phyloP scores from a whole-genome alignment of 441 rosid species.

The Hura crepitans region DNA sequence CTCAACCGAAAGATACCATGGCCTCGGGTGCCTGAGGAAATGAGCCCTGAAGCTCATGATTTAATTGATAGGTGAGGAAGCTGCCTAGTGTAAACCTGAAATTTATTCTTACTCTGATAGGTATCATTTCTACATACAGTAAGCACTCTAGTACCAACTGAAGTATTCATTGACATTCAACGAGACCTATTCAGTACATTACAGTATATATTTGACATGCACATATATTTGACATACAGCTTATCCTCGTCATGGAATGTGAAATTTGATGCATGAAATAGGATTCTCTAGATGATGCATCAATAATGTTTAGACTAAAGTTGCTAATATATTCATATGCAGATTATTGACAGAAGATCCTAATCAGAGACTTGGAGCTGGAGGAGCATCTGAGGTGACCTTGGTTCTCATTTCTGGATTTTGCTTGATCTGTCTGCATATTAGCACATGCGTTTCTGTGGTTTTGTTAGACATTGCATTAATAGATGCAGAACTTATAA shows the following conservation, averaged over 20 bases:
- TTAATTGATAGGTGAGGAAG: slow-evolving; percentile 71
- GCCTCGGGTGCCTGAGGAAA: slow-evolving; percentile 82
- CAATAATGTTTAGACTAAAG: background rate
- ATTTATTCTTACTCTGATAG: background rate
- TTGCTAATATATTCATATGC: slow-evolving; percentile 26
- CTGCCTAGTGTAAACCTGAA: slow-evolving; percentile 4
- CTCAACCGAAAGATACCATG: slow-evolving; percentile 98
- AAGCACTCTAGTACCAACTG: background rate
- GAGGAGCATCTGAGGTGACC: slow-evolving; percentile 90
- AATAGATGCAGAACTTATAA: slow-evolving; percentile 16
- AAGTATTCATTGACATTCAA: background rate
- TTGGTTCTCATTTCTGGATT: slow-evolving; percentile 21
- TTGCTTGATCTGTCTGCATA: slow-evolving; percentile 16
- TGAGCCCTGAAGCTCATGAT: slow-evolving; percentile 84
- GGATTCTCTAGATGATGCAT: slow-evolving; percentile 9
- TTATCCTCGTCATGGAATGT: background rate
- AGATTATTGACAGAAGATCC: slow-evolving; percentile 98
- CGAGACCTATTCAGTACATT: background rate
- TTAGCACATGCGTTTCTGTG: slow-evolving; percentile 7
- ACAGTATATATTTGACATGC: background rate
- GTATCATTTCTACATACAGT: background rate
- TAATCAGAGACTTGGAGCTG: slow-evolving; percentile 89
- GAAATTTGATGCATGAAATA: background rate
- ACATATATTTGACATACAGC: slow-evolving; percentile 1
- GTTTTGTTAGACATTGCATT: slow-evolving; percentile 16